phyloP scores from a whole-genome alignment of 805 yeast genomes.

The Barnettozyma botsteinii region DNA sequence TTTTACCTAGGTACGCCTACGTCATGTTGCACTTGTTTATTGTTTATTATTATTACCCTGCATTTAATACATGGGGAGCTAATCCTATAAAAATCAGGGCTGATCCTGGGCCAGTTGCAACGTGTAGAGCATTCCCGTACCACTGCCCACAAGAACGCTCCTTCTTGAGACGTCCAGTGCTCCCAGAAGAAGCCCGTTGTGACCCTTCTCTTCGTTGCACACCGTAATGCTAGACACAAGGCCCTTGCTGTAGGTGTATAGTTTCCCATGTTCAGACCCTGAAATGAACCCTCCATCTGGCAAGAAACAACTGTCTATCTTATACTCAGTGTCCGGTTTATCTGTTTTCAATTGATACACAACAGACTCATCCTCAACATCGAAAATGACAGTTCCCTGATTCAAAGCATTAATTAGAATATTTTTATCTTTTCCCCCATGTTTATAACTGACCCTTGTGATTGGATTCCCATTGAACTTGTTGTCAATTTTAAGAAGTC shows the following conservation, averaged over 20 bases:
- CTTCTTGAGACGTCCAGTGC: no score
- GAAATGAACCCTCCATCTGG: background rate
- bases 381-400: constrained; percentile 4
- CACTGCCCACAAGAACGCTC: no score
- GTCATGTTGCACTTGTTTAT: no score
- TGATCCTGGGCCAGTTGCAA: no score
- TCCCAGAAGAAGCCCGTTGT: no score
- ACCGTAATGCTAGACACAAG: no score
- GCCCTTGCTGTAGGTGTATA: constrained; percentile 1
- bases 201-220: no score
- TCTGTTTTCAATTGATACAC: background rate
- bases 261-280: constrained; percentile 13
- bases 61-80: no score
- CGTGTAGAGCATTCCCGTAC: no score
- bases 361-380: background rate
- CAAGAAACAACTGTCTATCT: constrained; percentile 8
- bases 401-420: constrained; percentile 8
- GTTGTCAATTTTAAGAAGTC: constrained; percentile 10
- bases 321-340: constrained; percentile 6
- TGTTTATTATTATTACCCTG: no score
- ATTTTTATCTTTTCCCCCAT: background rate
- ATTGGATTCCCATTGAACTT: constrained; percentile 6
- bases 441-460: constrained; percentile 6
- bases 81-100: no score
- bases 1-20: no score